Evolutionary conservation across 2,329 filamentous ascomycete genomes (phyloP).

Genomic region (Fusarium palustre): DNA sequence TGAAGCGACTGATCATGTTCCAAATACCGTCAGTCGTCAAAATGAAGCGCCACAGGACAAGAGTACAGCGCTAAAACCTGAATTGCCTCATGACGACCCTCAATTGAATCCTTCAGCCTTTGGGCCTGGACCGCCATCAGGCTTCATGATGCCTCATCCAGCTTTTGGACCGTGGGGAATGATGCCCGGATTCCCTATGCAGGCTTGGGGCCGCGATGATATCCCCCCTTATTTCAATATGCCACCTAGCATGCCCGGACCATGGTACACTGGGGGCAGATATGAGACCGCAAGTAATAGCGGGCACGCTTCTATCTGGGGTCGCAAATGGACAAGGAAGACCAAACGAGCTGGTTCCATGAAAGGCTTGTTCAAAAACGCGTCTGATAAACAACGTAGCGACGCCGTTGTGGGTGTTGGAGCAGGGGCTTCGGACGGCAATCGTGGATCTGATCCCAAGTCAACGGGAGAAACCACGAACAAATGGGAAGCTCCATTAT

Average conservation of each 20-base stretch:
- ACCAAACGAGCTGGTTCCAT: constrained; percentile 39
- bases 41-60: not conserved
- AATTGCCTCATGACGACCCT: not conserved
- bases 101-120: constrained; percentile 6
- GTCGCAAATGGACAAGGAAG: constrained; percentile 33
- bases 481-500: not conserved
- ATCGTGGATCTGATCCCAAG: not conserved
- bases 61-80: not conserved
- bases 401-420: not conserved
- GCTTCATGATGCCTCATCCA: constrained; percentile 2
- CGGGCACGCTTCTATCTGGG: constrained; percentile 52
- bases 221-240: constrained; percentile 40
- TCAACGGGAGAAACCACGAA: not conserved
- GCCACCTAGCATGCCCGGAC: constrained; percentile 21
- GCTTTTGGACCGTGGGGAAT: constrained; percentile 32
- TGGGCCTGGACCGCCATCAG: not conserved
- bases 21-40: not conserved
- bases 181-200: constrained; percentile 23
- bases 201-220: constrained; percentile 36
- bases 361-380: constrained; percentile 24
- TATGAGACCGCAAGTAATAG: constrained; percentile 50
- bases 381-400: not conserved
- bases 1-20: not conserved
- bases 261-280: constrained; percentile 43
- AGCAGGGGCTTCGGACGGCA: constrained; percentile 3